Conservation (phyloP, 2,329 filamentous ascomycete species). For the Phaeosphaeria sp. region DNA sequence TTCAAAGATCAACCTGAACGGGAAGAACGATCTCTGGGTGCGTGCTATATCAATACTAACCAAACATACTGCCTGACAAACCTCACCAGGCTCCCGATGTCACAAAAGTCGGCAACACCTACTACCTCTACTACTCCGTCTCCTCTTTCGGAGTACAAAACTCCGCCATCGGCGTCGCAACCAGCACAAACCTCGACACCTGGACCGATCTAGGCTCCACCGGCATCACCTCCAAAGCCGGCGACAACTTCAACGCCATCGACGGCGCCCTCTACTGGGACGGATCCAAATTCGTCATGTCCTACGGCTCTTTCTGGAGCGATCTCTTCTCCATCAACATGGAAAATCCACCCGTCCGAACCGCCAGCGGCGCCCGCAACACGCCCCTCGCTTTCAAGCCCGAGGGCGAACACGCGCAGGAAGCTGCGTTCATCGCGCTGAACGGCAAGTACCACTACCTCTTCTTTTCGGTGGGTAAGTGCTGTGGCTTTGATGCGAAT, state of each 20-base stretch:
- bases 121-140: slow-evolving; percentile 73
- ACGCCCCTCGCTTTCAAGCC: slow-evolving; percentile 63
- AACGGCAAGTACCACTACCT: slow-evolving; percentile 67
- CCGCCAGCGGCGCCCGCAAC: slow-evolving; percentile 37
- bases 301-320: slow-evolving; percentile 74
- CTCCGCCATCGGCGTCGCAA: slow-evolving; percentile 68
- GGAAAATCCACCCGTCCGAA: slow-evolving; percentile 40
- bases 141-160: slow-evolving; percentile 66
- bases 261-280: slow-evolving; percentile 56
- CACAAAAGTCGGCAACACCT: slow-evolving; percentile 61
- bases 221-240: slow-evolving; percentile 54
- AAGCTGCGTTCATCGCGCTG: slow-evolving; percentile 65
- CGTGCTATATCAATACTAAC: slow-evolving; percentile 1
- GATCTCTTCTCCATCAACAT: slow-evolving; percentile 68
- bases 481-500: slow-evolving; percentile 65
- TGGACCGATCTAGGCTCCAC: slow-evolving; percentile 67
- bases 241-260: slow-evolving; percentile 59
- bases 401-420: slow-evolving; percentile 59
- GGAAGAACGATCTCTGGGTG: slow-evolving; percentile 60
- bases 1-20: slow-evolving; percentile 54
- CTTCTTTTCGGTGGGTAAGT: slow-evolving; percentile 67
- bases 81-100: slow-evolving; percentile 68
- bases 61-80: neutral
- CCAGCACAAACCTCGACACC: slow-evolving; percentile 56
- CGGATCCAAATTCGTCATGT: slow-evolving; percentile 58